phyloP scores from a whole-genome alignment of 225 moss, liverwort and hornwort genomes.

The Anthoceros angustus region DNA sequence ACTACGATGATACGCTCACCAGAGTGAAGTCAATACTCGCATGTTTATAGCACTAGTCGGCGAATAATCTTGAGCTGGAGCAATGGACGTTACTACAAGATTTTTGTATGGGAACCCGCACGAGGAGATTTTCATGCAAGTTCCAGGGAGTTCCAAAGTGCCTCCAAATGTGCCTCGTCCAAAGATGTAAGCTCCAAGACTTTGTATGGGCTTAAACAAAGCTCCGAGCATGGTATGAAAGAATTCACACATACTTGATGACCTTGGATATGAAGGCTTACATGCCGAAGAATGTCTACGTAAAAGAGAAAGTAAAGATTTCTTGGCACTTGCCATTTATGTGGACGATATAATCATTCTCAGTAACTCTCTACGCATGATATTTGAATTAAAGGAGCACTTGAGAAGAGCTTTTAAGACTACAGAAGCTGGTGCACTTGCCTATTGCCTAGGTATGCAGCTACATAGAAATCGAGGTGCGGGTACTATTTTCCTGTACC shows the following conservation, averaged over 20 bases:
- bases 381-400: neutral
- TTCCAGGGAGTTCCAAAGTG: neutral
- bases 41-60: neutral
- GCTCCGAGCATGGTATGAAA: neutral
- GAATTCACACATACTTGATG: neutral
- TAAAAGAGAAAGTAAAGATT: neutral
- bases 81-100: neutral
- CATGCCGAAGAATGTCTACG: constrained; percentile 2
- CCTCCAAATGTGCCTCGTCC: neutral
- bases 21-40: neutral
- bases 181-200: neutral
- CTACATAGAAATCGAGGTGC: neutral
- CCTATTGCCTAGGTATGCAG: neutral
- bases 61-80: neutral
- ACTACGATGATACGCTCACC: constrained; percentile 1
- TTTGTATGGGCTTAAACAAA: neutral
- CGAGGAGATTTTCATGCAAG: neutral
- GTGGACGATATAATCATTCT: neutral
- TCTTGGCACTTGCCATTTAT: neutral
- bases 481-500: neutral
- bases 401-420: neutral
- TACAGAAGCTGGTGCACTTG: neutral
- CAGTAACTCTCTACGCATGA: neutral
- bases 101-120: neutral
- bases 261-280: neutral